Base-by-base conservation (phyloP, 768 basidiomycete genomes). In the Wakefieldia striispora region DNA sequence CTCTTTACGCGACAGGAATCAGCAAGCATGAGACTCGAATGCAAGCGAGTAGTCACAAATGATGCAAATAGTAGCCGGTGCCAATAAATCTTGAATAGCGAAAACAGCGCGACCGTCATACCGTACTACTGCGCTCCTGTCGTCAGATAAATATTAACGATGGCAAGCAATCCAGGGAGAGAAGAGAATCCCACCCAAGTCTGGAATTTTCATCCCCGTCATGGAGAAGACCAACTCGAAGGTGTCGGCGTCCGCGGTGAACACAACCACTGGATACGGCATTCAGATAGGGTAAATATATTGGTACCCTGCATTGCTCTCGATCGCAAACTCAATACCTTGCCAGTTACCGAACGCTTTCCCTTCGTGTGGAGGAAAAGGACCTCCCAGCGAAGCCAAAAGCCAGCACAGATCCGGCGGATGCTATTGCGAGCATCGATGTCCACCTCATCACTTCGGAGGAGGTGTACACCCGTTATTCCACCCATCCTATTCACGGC, bases 381-480 rank as follows among this genome's bases (percentile, higher is more conserved):
- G n/a, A 51, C 19, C 48, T 58, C 17, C 58, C 61, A 45, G 45
- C 35, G 0, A 55, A 58, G 37, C 44, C 56, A 5, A 58, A 55
- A 29, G 11, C n/a, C 8, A 47, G 43, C n/a, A 19, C 49, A 4
- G 72, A 75, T 45, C 67, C 73, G 1, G 65, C 65, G 3, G 59
- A 70, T 49, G 69, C 66, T 26, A 70, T 76, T 55, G 61, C 72
- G 20, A 61, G 69, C 31, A 74, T 81, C 51, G 78, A 82, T 42
- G 76, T 75, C 57, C 79, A 82, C 47, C 62, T 64, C 43, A 57
- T 79, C 11, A n/a, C 67, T 3, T 40, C 64, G 2, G 71, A 78
- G 13, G 71, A 77, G 6, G 70, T 76, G 27, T 72, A 72, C 35
- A 71, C 69, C 24, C 70, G 75, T 19, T 73, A 77, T 38, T 74